Percentiles rank a stretch among this genome's conserved stretches.
These are phyloP conservation scores for Sporobolomyces pararoseus DNA, from an alignment of 768 basidiomycete genomes.

Conservation along the genomic window DNA sequence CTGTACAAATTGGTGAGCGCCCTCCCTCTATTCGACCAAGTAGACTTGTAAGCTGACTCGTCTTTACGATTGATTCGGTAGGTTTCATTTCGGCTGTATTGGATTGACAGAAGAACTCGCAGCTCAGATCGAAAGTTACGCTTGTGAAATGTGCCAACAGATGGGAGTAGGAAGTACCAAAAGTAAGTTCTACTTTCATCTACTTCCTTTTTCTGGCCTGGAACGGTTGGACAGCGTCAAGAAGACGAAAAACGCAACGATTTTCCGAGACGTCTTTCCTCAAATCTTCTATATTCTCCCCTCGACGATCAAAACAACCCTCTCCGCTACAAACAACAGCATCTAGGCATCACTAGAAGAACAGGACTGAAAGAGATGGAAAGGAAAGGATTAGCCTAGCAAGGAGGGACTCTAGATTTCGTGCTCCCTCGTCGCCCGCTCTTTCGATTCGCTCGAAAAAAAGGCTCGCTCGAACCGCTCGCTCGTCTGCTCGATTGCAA, in stretches of 20 bases:
- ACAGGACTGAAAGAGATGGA: too few species aligned
- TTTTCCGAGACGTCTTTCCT: too few species aligned
- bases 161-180: slow-evolving; percentile 41
- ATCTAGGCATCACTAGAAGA: too few species aligned
- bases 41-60: not conserved
- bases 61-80: slow-evolving; percentile 45
- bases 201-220: not conserved
- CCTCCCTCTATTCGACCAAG: too few species aligned
- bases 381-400: too few species aligned
- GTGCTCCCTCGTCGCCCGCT: not conserved
- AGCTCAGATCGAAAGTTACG: slow-evolving; percentile 60
- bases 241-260: not conserved
- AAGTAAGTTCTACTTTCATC: slow-evolving; percentile 37
- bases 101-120: slow-evolving; percentile 62
- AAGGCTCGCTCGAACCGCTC: not conserved
- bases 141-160: slow-evolving; percentile 44
- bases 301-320: too few species aligned
- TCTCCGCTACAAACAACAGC: too few species aligned
- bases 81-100: slow-evolving; percentile 82
- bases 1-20: slow-evolving; percentile 66
- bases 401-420: too few species aligned
- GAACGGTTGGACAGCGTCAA: too few species aligned
- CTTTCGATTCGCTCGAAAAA: too few species aligned
- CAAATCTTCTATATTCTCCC: too few species aligned
- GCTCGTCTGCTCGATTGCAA: slow-evolving; percentile 16